phyloP scores from a whole-genome alignment of 2,329 filamentous ascomycete genomes.

The Curvularia sp. region DNA sequence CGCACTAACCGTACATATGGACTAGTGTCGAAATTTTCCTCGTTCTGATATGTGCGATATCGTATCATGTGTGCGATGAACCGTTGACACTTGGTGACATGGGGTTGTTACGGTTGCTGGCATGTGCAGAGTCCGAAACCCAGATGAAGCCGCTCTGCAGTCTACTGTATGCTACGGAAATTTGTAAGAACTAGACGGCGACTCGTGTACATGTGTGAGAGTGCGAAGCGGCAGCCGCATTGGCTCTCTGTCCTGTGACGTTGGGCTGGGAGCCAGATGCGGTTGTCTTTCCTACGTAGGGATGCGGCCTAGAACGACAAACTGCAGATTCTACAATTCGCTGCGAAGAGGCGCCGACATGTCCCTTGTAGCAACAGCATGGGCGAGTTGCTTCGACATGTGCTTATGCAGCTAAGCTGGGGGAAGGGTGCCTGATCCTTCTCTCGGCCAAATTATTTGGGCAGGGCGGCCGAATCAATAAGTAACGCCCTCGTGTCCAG shows the following conservation, averaged over 20 bases:
- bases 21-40: not conserved
- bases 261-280: not conserved
- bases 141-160: not conserved
- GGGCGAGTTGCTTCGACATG: constrained; percentile 1
- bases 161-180: not conserved
- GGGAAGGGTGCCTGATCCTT: not conserved
- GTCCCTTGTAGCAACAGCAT: not conserved
- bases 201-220: not conserved
- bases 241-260: not conserved
- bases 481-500: not conserved
- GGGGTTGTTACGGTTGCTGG: not conserved
- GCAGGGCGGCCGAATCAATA: not conserved
- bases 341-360: constrained; percentile 9
- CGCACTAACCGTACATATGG: not conserved
- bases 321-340: constrained; percentile 4
- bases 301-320: not conserved
- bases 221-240: not conserved
- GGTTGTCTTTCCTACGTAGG: not conserved
- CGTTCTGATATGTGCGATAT: not conserved
- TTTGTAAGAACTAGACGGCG: not conserved
- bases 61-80: not conserved
- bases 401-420: constrained; percentile 1
- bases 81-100: not conserved
- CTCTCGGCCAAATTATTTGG: not conserved
- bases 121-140: not conserved